These are phyloP conservation scores for Ogataea allantospora DNA, from an alignment of 805 yeast species.

Conservation along the genomic window DNA sequence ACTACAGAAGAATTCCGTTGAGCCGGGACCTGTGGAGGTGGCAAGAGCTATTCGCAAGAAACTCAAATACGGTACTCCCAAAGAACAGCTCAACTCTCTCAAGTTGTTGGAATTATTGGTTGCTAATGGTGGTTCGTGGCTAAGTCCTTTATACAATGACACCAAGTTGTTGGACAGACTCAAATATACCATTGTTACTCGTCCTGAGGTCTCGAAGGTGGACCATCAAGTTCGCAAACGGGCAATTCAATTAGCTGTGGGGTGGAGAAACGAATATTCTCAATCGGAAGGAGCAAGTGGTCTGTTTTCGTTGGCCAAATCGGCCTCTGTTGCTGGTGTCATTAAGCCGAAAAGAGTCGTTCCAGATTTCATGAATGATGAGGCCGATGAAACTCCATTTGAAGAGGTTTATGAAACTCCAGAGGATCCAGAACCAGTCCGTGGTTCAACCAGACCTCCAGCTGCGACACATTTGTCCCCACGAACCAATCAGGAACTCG, in stretches of 20 bases:
- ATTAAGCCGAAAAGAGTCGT: slow-evolving; percentile 18
- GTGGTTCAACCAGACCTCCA: neutral
- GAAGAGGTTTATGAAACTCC: slow-evolving; percentile 31
- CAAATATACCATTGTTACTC: slow-evolving; percentile 43
- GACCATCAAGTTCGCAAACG: slow-evolving; percentile 45
- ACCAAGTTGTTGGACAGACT: slow-evolving; percentile 64
- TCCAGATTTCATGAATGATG: slow-evolving; percentile 50
- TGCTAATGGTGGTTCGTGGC: slow-evolving; percentile 47
- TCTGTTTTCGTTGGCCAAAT: slow-evolving; percentile 45
- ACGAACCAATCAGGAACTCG: slow-evolving; percentile 35
- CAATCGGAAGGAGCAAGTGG: slow-evolving; percentile 49
- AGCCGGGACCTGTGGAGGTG: slow-evolving; percentile 63
- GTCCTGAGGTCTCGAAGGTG: slow-evolving; percentile 27
- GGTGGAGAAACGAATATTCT: slow-evolving; percentile 64
- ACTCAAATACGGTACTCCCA: slow-evolving; percentile 74
- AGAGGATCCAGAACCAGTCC: neutral
- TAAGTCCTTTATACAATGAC: slow-evolving; percentile 60
- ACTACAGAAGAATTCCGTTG: slow-evolving; percentile 29
- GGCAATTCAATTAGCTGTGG: slow-evolving; percentile 49
- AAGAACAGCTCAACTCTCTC: slow-evolving; percentile 67
- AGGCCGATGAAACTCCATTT: slow-evolving; percentile 43
- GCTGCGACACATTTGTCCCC: slow-evolving; percentile 10
- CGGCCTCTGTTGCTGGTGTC: slow-evolving; percentile 36
- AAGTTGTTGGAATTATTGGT: slow-evolving; percentile 56
- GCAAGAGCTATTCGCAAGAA: slow-evolving; percentile 89